These are phyloP conservation scores for Stenogyne calaminthoides DNA, from an alignment of 305 asterid species.

Conservation along the genomic window DNA sequence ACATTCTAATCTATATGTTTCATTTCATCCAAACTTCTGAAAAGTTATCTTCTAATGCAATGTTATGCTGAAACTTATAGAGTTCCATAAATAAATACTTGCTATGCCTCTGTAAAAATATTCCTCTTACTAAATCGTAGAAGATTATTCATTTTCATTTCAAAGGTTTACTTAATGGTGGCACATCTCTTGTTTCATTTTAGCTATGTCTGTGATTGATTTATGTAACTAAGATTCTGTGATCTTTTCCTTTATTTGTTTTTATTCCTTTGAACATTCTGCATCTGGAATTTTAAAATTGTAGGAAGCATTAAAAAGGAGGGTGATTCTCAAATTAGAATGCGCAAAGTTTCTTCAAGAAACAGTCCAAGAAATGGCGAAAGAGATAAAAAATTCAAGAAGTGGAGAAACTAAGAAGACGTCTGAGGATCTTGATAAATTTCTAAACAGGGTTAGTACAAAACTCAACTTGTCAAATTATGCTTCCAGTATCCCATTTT, in stretches of 20 bases:
- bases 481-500: conserved; percentile 25
- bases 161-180: conserved; percentile 1
- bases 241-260: conserved; percentile 4
- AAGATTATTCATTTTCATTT: not conserved
- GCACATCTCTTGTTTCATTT: not conserved
- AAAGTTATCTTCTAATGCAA: not conserved
- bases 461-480: conserved; percentile 14
- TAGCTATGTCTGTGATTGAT: not conserved
- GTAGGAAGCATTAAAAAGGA: conserved; percentile 89
- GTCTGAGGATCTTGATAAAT: conserved; percentile 94
- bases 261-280: conserved; percentile 24
- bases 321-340: conserved; percentile 80
- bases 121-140: not conserved
- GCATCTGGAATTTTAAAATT: conserved; percentile 19
- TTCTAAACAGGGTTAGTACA: conserved; percentile 69
- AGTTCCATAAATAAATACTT: not conserved
- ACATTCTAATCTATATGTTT: not conserved
- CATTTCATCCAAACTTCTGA: conserved; percentile 1
- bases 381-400: conserved; percentile 88
- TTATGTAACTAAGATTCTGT: conserved; percentile 15
- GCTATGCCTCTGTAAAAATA: not conserved
- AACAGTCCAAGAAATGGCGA: conserved; percentile 94
- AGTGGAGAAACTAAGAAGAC: conserved; percentile 88
- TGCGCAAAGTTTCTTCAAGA: conserved; percentile 97
- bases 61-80: not conserved